Evolutionary conservation across 1,139 yeast genomes (phyloP), one percentile per base, ranked within the genome.

Genomic region (Taphrina communis): DNA sequence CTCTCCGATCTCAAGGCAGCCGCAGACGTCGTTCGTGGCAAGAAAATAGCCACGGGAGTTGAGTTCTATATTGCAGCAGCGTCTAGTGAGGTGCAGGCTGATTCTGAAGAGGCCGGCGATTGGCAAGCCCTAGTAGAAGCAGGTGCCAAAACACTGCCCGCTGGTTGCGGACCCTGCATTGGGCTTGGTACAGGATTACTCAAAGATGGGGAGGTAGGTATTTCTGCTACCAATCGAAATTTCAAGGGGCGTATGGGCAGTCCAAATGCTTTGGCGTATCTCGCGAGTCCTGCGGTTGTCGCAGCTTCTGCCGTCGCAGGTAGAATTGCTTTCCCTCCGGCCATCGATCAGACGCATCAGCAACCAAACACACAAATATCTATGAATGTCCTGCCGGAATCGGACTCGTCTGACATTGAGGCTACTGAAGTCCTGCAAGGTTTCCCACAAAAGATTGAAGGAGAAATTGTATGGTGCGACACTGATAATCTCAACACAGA

Each of bases 211-310:
- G 97, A 94, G 79, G 96, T 95, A 70, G 99, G 99, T 73, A 95
- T 94, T 76, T 90, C 97, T 73, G 99, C 99, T 70, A 95, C 99
- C 8, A 94, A 94, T 82, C 87, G 99, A 82, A 94, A 94, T 80
- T 94, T 94, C 84, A 95, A 95, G 81, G 99, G 99, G 70, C 87
- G 99, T 82, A 94, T 94, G 99, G 99, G 99, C 6, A 89, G 97
- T 12, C 89, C 89, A 75, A 97, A 94, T 75, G 99, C 99, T 0
- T 82, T 92, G 72, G 99, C 99, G 0, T 94, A 90, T 79, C 85
- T 94, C 73, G 97, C 97, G 0, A 91, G 97, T 1, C 99, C 99
- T 9, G 97, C 93, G 74, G 97, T 94, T 55, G 99, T 94, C 68
- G 98, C 99, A 68, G 98, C 99, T 0, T 89, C 97, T 70, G 99